phyloP scores from a whole-genome alignment of 768 basidiomycete species.

The Russula foetens region DNA sequence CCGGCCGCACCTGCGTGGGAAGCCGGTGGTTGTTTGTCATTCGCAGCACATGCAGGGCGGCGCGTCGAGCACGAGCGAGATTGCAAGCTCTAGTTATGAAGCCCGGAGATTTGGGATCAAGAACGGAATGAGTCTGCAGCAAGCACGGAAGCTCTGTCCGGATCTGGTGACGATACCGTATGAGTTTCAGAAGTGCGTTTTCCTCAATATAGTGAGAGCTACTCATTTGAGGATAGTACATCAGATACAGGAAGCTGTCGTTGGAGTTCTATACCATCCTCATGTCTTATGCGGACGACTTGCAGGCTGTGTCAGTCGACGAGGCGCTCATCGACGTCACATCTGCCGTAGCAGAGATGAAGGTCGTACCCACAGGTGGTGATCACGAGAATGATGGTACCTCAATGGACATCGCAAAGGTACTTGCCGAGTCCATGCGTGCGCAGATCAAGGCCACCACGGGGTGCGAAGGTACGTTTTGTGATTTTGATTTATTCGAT shows the following conservation, averaged over 20 bases:
- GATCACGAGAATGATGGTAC: slow-evolving; percentile 27
- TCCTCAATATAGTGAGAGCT: not conserved
- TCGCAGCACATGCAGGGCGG: slow-evolving; percentile 74
- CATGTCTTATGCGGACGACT: slow-evolving; percentile 81
- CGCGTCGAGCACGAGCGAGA: slow-evolving; percentile 79
- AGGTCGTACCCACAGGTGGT: slow-evolving; percentile 11
- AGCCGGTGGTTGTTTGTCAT: slow-evolving; percentile 93
- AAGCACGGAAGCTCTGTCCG: slow-evolving; percentile 71
- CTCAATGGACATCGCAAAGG: slow-evolving; percentile 53
- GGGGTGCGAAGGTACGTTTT: slow-evolving; percentile 65
- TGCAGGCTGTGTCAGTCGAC: slow-evolving; percentile 94
- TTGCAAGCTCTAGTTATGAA: slow-evolving; percentile 93
- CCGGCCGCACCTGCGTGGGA: slow-evolving; percentile 75
- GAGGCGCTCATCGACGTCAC: slow-evolving; percentile 92
- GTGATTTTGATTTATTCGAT: not conserved
- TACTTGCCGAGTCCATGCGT: slow-evolving; percentile 76
- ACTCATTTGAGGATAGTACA: slow-evolving; percentile 2
- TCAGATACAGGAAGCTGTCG: slow-evolving; percentile 77
- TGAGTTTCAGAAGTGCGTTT: slow-evolving; percentile 74
- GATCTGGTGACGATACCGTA: slow-evolving; percentile 75
- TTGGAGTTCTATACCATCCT: slow-evolving; percentile 89
- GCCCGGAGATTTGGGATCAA: slow-evolving; percentile 80
- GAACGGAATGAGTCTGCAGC: slow-evolving; percentile 92
- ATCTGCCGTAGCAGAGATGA: slow-evolving; percentile 38
- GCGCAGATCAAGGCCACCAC: slow-evolving; percentile 70